Percentiles rank a stretch among this genome's conserved stretches.
Conservation (phyloP, 2,329 filamentous ascomycete species). For the Colletotrichum melonis region DNA sequence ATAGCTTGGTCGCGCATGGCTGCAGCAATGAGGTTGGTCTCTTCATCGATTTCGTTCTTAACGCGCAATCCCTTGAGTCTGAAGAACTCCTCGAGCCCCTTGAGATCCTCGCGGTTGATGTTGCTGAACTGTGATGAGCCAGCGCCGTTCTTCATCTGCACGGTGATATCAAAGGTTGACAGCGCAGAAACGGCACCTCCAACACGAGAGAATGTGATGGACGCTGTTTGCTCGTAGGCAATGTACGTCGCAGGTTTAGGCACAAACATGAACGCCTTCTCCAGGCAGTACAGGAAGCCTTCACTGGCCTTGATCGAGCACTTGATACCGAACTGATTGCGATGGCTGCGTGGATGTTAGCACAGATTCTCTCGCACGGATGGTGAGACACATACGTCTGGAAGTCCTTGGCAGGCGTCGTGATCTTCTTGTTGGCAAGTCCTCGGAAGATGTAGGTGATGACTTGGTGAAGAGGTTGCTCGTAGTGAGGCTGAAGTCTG, state of each 20-base stretch:
- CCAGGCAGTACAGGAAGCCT: conserved; percentile 94
- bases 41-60: conserved; percentile 99
- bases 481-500: conserved; percentile 89
- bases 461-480: conserved; percentile 92
- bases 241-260: conserved; percentile 98
- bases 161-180: conserved; percentile 96
- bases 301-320: conserved; percentile 99
- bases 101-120: conserved; percentile 98
- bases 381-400: conserved; percentile 65
- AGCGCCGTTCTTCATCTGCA: conserved; percentile 86
- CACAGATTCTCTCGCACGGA: background rate
- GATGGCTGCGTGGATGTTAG: conserved; percentile 69
- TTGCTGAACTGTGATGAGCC: conserved; percentile 98
- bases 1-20: conserved; percentile 87
- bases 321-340: conserved; percentile 94
- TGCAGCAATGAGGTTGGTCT: conserved; percentile 82
- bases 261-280: conserved; percentile 99
- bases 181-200: conserved; percentile 93
- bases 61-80: conserved; percentile 93
- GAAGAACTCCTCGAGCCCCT: conserved; percentile 97
- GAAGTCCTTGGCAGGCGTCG: conserved; percentile 94
- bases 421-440: conserved; percentile 93
- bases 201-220: conserved; percentile 95
- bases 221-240: conserved; percentile 90
- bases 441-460: conserved; percentile 96